Evolutionary conservation across 2,329 filamentous ascomycete species (phyloP).

Genomic region (Seiridium unicorne): DNA sequence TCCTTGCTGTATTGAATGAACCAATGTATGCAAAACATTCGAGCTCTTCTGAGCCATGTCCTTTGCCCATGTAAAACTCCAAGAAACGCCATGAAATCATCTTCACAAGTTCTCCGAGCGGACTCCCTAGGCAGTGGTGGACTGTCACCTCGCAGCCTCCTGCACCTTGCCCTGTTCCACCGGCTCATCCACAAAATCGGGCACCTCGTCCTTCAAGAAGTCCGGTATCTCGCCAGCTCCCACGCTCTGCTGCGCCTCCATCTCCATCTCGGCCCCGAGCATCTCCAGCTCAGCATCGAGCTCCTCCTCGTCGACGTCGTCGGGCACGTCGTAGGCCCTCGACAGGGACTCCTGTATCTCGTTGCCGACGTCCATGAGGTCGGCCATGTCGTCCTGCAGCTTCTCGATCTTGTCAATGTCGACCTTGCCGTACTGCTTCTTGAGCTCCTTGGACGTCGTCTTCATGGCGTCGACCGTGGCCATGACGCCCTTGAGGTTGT

Average conservation of each 20-base stretch:
- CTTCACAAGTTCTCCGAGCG: no score
- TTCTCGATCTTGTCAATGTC: constrained; percentile 97
- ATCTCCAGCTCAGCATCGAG: constrained; percentile 95
- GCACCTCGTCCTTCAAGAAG: constrained; percentile 87
- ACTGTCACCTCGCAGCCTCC: constrained; percentile 63
- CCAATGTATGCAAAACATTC: background rate
- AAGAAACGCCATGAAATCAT: background rate
- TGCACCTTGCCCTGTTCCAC: constrained; percentile 77
- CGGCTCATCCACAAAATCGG: constrained; percentile 90
- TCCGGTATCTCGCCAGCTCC: constrained; percentile 66
- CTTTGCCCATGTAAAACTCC: background rate
- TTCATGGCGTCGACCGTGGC: constrained; percentile 97
- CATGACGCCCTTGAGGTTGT: constrained; percentile 98
- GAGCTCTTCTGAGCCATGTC: background rate
- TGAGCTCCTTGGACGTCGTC: constrained; percentile 89
- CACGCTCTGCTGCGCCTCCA: constrained; percentile 62
- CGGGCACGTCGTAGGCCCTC: constrained; percentile 88
- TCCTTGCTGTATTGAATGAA: background rate
- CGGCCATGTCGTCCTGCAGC: constrained; percentile 98
- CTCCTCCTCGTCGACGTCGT: constrained; percentile 96
- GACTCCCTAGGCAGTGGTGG: no score
- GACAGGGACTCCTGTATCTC: constrained; percentile 96
- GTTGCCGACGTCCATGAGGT: constrained; percentile 95
- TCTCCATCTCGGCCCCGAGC: constrained; percentile 87
- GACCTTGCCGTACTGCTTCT: constrained; percentile 94